Evolutionary conservation across 306 rosid genomes (phyloP), one percentile per base, ranked within the genome.

Genomic region (Citrullus colocynthis): DNA sequence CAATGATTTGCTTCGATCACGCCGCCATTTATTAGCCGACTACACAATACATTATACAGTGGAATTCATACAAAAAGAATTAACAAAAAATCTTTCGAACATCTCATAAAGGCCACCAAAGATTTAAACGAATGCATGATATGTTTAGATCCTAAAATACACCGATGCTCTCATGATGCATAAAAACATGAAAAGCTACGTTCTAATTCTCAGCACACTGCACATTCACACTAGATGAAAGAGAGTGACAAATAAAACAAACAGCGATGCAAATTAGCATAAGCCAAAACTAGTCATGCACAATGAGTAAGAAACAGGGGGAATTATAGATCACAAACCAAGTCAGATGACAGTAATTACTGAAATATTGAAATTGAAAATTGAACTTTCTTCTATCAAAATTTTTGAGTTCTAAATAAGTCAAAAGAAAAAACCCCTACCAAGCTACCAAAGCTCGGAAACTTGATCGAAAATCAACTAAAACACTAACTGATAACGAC

Each of bases 381-480:
- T 21, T 48, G 57, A 37, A 21, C 21, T 21, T 48, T 74, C 78
- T 34, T 51, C 78, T 74, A 74, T 74, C 78, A 74, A 74, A 74
- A 71, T 48, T 71, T 61, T 48, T 12, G 58, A 71, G 76, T 45
- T 45, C 59, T 39, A 74, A 52, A 10, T 0, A 49, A 28, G 61
- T 28, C 2, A 28, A 73, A 73, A 32, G 15, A 28, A 30, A 67
- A 51, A 73, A 8, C 1, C 14, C 9, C 61, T 49, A 72, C 21
- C 77, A 72, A 49, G 56, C 41, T 72, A 72, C 21, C 58, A 75
- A 64, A 55, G 52, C 17, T 16, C 64, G 30, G 32, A 56, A 34
- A 20, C 21, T 76, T 20, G 54, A 74, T 16, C 39, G 21, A 76
- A 36, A 76, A 1, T 41, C 4, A 76, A 76, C 69, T 57, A 56